These are phyloP conservation scores for Phoma sp. DNA, from an alignment of 2,329 filamentous ascomycete species.

Conservation along the genomic window DNA sequence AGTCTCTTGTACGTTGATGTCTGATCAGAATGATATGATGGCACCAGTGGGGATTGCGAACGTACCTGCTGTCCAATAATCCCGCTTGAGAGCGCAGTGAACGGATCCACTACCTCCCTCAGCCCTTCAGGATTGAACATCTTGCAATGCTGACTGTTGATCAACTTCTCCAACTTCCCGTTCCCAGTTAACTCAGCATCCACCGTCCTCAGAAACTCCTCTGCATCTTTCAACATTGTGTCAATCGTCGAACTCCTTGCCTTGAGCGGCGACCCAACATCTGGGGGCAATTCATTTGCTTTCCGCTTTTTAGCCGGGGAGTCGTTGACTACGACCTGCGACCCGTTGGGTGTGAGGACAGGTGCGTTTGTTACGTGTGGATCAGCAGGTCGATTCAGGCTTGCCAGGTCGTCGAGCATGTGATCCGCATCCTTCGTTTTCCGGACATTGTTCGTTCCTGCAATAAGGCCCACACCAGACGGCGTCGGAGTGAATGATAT, in stretches of 20 bases:
- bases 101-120: slow-evolving; percentile 87
- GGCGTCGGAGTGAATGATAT: slow-evolving; percentile 55
- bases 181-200: slow-evolving; percentile 67
- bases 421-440: slow-evolving; percentile 17
- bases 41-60: no score
- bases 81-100: slow-evolving; percentile 79
- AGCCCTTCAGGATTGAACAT: slow-evolving; percentile 83
- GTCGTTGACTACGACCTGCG: slow-evolving; percentile 63
- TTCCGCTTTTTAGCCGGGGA: slow-evolving; percentile 30
- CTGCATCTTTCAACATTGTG: slow-evolving; percentile 77
- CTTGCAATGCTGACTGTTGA: slow-evolving; percentile 77
- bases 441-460: slow-evolving; percentile 35
- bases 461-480: slow-evolving; percentile 56
- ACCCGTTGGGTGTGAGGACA: slow-evolving; percentile 75
- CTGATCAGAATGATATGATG: no score
- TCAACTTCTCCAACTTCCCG: slow-evolving; percentile 60
- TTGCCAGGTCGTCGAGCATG: slow-evolving; percentile 37
- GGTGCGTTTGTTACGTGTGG: slow-evolving; percentile 73
- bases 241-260: slow-evolving; percentile 67
- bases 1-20: no score
- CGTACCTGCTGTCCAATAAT: slow-evolving; percentile 88
- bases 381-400: slow-evolving; percentile 63
- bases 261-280: slow-evolving; percentile 10
- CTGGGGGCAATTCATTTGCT: background rate
- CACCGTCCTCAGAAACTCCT: slow-evolving; percentile 74